Evolutionary conservation across 2,329 filamentous ascomycete genomes (phyloP).

Genomic region (Verticillium nubilum): DNA sequence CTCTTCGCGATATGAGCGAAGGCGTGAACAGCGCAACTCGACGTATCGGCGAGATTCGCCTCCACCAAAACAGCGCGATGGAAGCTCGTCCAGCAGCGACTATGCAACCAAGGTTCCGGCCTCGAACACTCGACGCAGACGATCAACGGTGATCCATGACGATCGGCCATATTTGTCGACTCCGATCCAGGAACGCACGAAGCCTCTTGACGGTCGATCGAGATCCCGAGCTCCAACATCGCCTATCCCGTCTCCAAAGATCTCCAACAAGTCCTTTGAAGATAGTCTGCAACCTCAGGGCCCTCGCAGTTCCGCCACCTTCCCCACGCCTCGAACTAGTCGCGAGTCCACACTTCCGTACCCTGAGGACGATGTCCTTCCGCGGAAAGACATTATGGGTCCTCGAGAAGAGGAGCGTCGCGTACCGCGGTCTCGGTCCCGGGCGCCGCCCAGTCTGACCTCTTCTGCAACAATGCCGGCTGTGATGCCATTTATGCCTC

Average conservation of each 20-base stretch:
- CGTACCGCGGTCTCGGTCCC: constrained; percentile 15
- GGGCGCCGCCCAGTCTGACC: constrained; percentile 14
- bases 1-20: constrained; percentile 12
- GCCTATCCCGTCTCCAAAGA: constrained; percentile 23
- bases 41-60: constrained; percentile 19
- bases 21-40: constrained; percentile 18
- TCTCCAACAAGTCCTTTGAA: constrained; percentile 8
- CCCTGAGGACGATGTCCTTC: constrained; percentile 20
- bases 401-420: constrained; percentile 6
- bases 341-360: constrained; percentile 18
- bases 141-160: constrained; percentile 29
- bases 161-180: constrained; percentile 17
- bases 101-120: constrained; percentile 21
- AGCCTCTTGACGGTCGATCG: constrained; percentile 12
- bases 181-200: constrained; percentile 13
- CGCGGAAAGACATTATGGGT: constrained; percentile 14
- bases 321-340: constrained; percentile 15
- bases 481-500: constrained; percentile 13
- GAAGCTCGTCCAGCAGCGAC: constrained; percentile 34
- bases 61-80: constrained; percentile 3
- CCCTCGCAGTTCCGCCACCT: constrained; percentile 23
- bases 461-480: constrained; percentile 12
- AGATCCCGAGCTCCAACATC: constrained; percentile 28
- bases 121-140: constrained; percentile 23
- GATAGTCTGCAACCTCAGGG: constrained; percentile 7